These are phyloP conservation scores for Vitis cinerea DNA, from an alignment of 164 flowering plant genomes.

Conservation along the genomic window DNA sequence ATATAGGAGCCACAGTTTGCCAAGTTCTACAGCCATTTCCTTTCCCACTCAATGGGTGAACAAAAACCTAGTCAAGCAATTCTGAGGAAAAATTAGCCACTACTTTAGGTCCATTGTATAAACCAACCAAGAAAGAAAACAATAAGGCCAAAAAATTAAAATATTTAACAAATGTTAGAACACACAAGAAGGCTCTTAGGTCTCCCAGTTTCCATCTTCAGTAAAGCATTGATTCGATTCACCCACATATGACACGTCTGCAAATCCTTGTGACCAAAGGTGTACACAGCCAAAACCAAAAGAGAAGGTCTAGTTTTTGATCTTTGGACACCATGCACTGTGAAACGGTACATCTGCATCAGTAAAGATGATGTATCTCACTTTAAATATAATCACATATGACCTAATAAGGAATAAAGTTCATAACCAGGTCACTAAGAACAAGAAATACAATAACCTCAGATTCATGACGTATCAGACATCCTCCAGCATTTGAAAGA, in stretches of 20 bases:
- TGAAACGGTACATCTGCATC: conserved; percentile 78
- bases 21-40: conserved; percentile 71
- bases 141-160: background rate
- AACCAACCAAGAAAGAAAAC: background rate
- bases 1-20: conserved; percentile 79
- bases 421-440: background rate
- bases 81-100: conserved; percentile 16
- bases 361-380: conserved; percentile 10
- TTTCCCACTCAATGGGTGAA: conserved; percentile 89
- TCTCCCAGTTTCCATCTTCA: conserved; percentile 51
- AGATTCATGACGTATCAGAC: conserved; percentile 27
- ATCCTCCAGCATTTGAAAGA: conserved; percentile 30
- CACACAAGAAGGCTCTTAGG: conserved; percentile 87
- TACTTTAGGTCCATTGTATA: conserved; percentile 1
- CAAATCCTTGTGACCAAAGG: conserved; percentile 68
- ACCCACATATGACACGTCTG: conserved; percentile 71
- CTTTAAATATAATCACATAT: background rate
- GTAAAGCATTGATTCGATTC: conserved; percentile 38
- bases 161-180: background rate
- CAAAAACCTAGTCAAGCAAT: conserved; percentile 62
- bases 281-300: conserved; percentile 45
- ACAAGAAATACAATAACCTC: conserved; percentile 44
- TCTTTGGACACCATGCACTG: conserved; percentile 58
- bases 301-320: conserved; percentile 50
- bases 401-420: background rate